These are phyloP conservation scores for Acrocalymma vagum DNA, from an alignment of 2,329 filamentous ascomycete species.

Conservation along the genomic window DNA sequence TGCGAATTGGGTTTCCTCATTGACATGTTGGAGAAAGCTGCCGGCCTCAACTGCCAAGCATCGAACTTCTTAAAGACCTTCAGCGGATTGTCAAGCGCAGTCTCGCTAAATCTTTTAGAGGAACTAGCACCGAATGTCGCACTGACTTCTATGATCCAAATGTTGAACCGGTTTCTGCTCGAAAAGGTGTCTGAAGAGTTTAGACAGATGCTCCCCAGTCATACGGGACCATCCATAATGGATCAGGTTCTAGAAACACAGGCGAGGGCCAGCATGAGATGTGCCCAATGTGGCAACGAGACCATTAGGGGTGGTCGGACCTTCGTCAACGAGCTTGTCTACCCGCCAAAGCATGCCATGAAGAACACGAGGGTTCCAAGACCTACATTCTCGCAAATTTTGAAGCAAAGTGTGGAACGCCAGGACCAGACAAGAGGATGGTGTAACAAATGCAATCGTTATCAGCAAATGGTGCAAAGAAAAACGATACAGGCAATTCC, in stretches of 20 bases:
- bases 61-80: constrained; percentile 94
- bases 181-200: constrained; percentile 83
- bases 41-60: constrained; percentile 92
- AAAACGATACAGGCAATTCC: constrained; percentile 86
- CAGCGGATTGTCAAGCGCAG: constrained; percentile 80
- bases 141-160: constrained; percentile 84
- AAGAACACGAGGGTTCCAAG: constrained; percentile 63
- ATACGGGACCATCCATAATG: constrained; percentile 64
- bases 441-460: constrained; percentile 90
- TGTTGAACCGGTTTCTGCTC: constrained; percentile 84
- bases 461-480: constrained; percentile 85
- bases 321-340: constrained; percentile 85
- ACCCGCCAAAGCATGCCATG: constrained; percentile 69
- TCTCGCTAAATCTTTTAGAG: constrained; percentile 81
- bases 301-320: constrained; percentile 81
- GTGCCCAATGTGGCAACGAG: constrained; percentile 87
- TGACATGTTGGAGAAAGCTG: constrained; percentile 97
- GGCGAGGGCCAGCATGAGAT: constrained; percentile 78
- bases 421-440: constrained; percentile 90
- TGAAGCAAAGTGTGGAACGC: constrained; percentile 92
- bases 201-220: constrained; percentile 69
- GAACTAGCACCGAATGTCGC: constrained; percentile 78
- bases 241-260: constrained; percentile 78
- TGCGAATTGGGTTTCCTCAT: constrained; percentile 96
- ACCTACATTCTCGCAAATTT: constrained; percentile 80